Evolutionary conservation across 768 basidiomycete species (phyloP), one percentile per base, ranked within the genome.

Genomic region (Thelephora aurantiotincta): DNA sequence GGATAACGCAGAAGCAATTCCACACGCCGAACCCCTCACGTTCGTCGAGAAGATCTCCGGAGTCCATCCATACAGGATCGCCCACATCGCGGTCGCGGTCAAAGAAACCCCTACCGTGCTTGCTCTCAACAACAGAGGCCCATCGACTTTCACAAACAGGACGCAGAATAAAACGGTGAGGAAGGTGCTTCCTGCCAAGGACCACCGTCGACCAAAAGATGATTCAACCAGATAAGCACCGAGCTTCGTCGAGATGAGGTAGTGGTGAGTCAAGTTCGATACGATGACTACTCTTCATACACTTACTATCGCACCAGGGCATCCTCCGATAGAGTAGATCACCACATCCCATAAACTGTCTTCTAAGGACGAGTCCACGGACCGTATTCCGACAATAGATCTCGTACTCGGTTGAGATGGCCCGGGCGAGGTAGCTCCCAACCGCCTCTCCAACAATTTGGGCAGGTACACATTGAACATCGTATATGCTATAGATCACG

Each of bases 401-500:
- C 18, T 22, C 36, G 14, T 37, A 14, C 14, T 37, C 14, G 36
- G 19, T 16, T 9, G 18, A 5, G 38, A 14, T 18, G 7, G 48
- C 20, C 19, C 57, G n/a, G 44, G 53, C 3, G 53, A 23, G 11
- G 34, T 20, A 26, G 33, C 19, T 5, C 52, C 53, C 11, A 65
- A 47, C 16, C 75, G 67, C 22, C 74, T 73, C 64, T 94, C 91
- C 34, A 94, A 65, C 11, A 92, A 66, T 57, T 88, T 93, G 0
- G 91, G 91, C 16, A 92, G 71, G 58, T 77, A 94, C 22, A 91
- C 87, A 58, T 93, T 94, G 63, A 94, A 93, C 80, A 94, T 90
- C 2, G 87, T 91, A 56, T 80, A 90, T 0, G 78, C 84, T 86
- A 30, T 26, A 6, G 1, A 19, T 38, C 35, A 50, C 19, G n/a